Percentiles rank a stretch among this genome's conserved stretches.
Conservation (phyloP, 495 filamentous ascomycete genomes). For the Bathelium albidoporum region DNA sequence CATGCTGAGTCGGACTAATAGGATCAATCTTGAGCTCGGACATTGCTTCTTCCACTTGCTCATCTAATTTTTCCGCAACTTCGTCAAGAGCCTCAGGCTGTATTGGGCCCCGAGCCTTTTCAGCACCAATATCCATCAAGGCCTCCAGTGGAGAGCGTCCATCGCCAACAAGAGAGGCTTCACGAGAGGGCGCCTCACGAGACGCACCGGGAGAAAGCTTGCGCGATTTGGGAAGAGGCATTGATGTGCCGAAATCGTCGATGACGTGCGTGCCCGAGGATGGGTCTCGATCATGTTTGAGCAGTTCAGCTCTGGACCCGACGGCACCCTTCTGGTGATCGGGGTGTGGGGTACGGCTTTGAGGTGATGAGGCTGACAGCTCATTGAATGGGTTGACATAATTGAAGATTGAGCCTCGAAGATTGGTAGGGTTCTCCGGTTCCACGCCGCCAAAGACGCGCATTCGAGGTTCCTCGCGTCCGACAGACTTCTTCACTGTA, state of each 20-base stretch:
- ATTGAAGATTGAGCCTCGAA: constrained; percentile 47
- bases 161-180: constrained; percentile 24
- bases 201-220: constrained; percentile 24
- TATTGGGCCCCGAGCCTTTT: constrained; percentile 47
- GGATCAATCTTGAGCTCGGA: constrained; percentile 38
- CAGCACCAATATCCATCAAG: constrained; percentile 23
- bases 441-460: constrained; percentile 33
- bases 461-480: constrained; percentile 26
- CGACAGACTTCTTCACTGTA: background rate
- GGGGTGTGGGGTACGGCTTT: constrained; percentile 40
- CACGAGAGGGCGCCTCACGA: constrained; percentile 25
- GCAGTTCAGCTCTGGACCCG: constrained; percentile 29
- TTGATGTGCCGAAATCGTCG: background rate
- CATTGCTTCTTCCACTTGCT: constrained; percentile 57
- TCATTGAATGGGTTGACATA: constrained; percentile 77
- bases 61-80: constrained; percentile 55
- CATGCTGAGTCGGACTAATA: constrained; percentile 6
- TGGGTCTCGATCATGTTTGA: constrained; percentile 27
- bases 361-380: constrained; percentile 55
- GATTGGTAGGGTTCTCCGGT: constrained; percentile 33
- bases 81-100: constrained; percentile 62
- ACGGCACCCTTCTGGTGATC: constrained; percentile 11
- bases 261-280: constrained; percentile 16
- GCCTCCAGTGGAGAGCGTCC: constrained; percentile 28
- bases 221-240: constrained; percentile 21